Evolutionary conservation across 495 filamentous ascomycete species (phyloP).

Genomic region (Opeltia flavorubescens): DNA sequence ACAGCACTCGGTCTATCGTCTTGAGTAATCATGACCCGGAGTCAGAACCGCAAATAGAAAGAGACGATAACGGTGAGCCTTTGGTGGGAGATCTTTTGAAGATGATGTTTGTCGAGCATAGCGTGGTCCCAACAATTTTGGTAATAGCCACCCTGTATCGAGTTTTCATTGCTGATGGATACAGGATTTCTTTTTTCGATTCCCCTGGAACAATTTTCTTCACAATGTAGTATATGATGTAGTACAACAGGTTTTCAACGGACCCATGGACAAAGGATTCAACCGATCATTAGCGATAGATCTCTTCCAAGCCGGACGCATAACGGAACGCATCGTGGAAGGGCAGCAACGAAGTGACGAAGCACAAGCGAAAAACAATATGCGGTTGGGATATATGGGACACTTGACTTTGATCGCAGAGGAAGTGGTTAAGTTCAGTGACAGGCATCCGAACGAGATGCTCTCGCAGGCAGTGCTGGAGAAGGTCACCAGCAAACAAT

Average conservation of each 20-base stretch:
- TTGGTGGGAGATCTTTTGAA: conserved; percentile 97
- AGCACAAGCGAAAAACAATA: conserved; percentile 64
- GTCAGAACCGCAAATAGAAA: conserved; percentile 35
- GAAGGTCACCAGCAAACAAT: conserved; percentile 71
- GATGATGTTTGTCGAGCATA: conserved; percentile 88
- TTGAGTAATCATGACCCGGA: conserved; percentile 21
- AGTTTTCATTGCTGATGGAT: conserved; percentile 3
- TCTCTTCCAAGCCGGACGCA: conserved; percentile 75
- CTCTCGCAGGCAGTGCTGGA: conserved; percentile 75
- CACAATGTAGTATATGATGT: conserved; percentile 99
- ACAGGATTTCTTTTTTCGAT: conserved; percentile 91
- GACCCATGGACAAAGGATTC: conserved; percentile 89
- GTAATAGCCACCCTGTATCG: conserved; percentile 28
- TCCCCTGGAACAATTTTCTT: conserved; percentile 99
- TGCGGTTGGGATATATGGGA: conserved; percentile 95
- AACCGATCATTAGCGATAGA: conserved; percentile 89
- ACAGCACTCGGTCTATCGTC: conserved; percentile 16
- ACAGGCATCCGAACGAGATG: conserved; percentile 79
- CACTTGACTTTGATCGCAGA: conserved; percentile 95
- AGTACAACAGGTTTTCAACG: conserved; percentile 98
- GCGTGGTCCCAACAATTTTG: conserved; percentile 89
- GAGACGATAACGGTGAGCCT: conserved; percentile 55
- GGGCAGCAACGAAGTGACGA: conserved; percentile 80
- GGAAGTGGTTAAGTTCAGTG: conserved; percentile 96
- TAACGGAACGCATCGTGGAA: conserved; percentile 82